Conservation (phyloP, 768 basidiomycete genomes). For the Tephrocybe sp. region DNA sequence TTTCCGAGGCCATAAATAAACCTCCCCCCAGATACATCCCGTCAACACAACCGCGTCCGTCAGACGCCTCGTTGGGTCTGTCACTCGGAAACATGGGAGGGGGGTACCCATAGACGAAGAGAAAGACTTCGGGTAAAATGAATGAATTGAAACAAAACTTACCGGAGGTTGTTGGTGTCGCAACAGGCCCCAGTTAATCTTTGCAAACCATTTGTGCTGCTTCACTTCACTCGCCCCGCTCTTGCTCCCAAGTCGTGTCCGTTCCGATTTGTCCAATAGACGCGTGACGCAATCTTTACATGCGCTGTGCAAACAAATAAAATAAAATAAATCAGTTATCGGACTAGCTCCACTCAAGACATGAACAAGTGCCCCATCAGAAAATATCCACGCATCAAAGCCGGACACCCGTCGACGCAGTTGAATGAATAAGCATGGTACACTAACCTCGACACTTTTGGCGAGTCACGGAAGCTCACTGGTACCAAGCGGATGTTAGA, state of each 20-base stretch:
- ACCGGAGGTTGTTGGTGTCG: conserved; percentile 93
- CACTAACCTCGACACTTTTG: conserved; percentile 72
- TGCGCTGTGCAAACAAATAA: conserved; percentile 45
- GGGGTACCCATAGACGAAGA: too few relatives aligned
- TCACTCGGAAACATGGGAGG: conserved; percentile 2
- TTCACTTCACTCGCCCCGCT: conserved; percentile 98
- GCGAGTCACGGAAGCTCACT: conserved; percentile 83
- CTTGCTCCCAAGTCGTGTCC: conserved; percentile 82
- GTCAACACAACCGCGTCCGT: conserved; percentile 9
- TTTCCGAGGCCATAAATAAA: conserved; percentile 5
- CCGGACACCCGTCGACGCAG: not conserved
- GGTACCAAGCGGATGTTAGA: conserved; percentile 87
- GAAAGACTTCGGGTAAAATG: not conserved
- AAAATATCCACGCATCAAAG: conserved; percentile 24
- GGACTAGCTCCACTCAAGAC: conserved; percentile 16
- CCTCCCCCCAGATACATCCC: not conserved
- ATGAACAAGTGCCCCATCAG: conserved; percentile 20
- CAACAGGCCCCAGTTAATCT: conserved; percentile 95
- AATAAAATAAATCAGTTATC: conserved; percentile 15
- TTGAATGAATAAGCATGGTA: conserved; percentile 17
- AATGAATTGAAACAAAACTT: conserved; percentile 31
- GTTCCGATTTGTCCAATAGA: conserved; percentile 89
- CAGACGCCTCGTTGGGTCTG: conserved; percentile 4
- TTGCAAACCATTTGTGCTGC: conserved; percentile 96
- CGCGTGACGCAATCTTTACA: conserved; percentile 87